These are phyloP conservation scores for Prunus davidiana DNA, from an alignment of 306 rosid species.

Conservation along the genomic window DNA sequence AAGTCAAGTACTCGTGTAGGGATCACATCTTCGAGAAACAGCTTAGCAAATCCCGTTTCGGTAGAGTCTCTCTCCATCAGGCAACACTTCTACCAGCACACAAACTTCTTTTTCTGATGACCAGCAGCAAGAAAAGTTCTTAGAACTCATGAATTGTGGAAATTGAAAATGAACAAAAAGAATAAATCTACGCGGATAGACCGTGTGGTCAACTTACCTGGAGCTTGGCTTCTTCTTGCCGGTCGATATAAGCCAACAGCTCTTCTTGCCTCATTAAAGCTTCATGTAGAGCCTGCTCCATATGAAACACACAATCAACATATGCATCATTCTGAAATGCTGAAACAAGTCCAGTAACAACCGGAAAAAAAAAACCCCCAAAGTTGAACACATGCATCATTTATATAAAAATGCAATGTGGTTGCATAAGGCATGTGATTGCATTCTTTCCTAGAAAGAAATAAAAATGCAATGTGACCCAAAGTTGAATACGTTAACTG, in stretches of 20 bases:
- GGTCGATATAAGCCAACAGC: constrained; percentile 79
- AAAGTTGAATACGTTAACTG: neutral
- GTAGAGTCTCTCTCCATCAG: constrained; percentile 25
- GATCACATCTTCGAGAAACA: constrained; percentile 1
- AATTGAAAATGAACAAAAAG: neutral
- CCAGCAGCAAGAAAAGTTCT: constrained; percentile 20
- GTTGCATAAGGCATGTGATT: neutral
- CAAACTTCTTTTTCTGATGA: constrained; percentile 72
- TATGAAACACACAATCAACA: constrained; percentile 14
- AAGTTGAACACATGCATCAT: too few species aligned
- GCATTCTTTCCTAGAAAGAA: neutral
- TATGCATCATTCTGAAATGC: constrained; percentile 4
- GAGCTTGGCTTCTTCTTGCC: constrained; percentile 73
- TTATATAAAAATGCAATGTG: neutral
- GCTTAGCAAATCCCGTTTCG: constrained; percentile 2
- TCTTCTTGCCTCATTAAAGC: constrained; percentile 96
- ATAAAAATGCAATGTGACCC: neutral
- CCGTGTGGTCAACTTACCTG: constrained; percentile 51
- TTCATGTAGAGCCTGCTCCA: constrained; percentile 76
- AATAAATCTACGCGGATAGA: neutral
- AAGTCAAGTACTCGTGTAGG: neutral
- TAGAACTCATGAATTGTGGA: neutral
- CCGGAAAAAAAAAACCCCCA: neutral
- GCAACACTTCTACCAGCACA: constrained; percentile 65
- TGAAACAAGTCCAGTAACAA: constrained; percentile 8